phyloP scores from a whole-genome alignment of 2,329 filamentous ascomycete species.

The Alternaria consortialis region DNA sequence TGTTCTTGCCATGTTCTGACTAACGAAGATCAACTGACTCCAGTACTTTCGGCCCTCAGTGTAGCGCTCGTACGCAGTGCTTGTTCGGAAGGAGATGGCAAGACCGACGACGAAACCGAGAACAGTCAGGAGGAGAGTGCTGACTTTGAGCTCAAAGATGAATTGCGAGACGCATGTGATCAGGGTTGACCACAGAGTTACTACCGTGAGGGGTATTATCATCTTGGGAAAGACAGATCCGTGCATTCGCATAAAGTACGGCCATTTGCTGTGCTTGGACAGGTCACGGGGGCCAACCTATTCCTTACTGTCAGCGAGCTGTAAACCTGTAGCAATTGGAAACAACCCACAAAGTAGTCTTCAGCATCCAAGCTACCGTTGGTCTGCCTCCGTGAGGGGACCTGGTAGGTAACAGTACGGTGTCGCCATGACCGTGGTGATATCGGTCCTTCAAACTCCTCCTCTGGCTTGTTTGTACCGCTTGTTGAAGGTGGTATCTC shows the following conservation, averaged over 20 bases:
- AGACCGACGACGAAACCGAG: constrained; percentile 84
- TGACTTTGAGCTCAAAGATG: constrained; percentile 63
- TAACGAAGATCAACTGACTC: constrained; percentile 65
- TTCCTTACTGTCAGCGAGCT: constrained; percentile 15
- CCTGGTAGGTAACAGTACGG: constrained; percentile 37
- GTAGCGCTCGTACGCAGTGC: constrained; percentile 77
- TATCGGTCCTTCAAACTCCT: constrained; percentile 31
- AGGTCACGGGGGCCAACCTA: constrained; percentile 72
- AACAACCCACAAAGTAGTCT: constrained; percentile 66
- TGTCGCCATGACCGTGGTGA: constrained; percentile 48
- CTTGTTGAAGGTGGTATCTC: constrained; percentile 40
- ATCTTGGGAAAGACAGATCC: constrained; percentile 78
- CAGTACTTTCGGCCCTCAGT: constrained; percentile 70
- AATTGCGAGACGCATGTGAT: constrained; percentile 63
- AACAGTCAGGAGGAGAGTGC: constrained; percentile 75
- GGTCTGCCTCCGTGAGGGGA: constrained; percentile 41
- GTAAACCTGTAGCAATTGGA: constrained; percentile 2
- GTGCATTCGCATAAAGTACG: constrained; percentile 77
- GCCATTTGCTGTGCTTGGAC: constrained; percentile 78
- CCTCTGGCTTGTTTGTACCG: constrained; percentile 15
- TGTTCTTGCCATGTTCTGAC: constrained; percentile 69
- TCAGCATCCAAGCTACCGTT: constrained; percentile 56
- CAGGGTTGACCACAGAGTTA: constrained; percentile 71
- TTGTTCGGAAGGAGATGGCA: constrained; percentile 78
- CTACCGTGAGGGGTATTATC: constrained; percentile 71